Evolutionary conservation across 768 basidiomycete genomes (phyloP).

Genomic region (Suillus subalutaceus): DNA sequence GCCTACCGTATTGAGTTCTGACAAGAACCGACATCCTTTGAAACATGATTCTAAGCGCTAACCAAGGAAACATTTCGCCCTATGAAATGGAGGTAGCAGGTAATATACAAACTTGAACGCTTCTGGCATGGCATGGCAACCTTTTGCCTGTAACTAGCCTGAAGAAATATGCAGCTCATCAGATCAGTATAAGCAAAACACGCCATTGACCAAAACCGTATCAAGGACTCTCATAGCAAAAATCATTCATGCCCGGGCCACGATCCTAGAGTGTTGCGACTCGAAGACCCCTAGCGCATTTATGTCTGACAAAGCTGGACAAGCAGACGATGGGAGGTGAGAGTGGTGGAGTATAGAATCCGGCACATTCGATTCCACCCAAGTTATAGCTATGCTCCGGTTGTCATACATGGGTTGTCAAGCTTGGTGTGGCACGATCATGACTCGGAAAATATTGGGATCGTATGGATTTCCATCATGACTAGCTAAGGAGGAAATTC

Average conservation of each 20-base stretch:
- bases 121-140: neutral
- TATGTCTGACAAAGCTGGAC: neutral
- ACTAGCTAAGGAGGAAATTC: neutral
- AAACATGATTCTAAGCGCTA: neutral
- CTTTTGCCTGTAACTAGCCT: neutral
- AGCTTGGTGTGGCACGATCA: neutral
- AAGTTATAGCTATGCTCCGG: neutral
- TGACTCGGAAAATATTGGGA: neutral
- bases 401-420: neutral
- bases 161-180: neutral
- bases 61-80: neutral
- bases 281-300: neutral
- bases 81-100: neutral
- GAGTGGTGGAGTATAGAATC: neutral
- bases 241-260: neutral
- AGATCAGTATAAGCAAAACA: neutral
- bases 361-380: neutral
- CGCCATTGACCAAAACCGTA: neutral
- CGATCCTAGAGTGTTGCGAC: neutral
- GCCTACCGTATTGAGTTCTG: conserved; percentile 1
- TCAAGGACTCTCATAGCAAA: neutral
- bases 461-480: neutral
- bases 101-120: neutral
- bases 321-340: neutral
- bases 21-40: neutral